Conservation (phyloP, 768 basidiomycete genomes). For the Mycena polygramma region DNA sequence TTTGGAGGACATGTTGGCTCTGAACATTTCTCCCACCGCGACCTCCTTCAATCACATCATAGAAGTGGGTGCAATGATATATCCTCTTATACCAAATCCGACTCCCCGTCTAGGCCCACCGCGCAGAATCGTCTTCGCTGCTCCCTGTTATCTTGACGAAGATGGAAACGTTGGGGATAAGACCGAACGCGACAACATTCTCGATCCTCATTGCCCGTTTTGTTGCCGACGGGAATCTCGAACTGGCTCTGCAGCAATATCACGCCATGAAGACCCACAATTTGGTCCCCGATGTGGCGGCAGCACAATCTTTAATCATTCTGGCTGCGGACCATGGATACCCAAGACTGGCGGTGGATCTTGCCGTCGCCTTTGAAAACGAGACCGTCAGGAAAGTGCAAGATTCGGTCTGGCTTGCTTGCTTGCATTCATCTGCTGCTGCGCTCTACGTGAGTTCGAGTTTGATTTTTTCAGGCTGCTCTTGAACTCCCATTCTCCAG, state of each 20-base stretch:
- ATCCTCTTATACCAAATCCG: constrained; percentile 26
- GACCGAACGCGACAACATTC: constrained; percentile 68
- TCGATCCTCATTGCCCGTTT: constrained; percentile 64
- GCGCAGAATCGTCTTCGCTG: constrained; percentile 52
- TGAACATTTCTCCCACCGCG: constrained; percentile 62
- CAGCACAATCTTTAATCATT: constrained; percentile 65
- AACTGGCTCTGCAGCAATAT: constrained; percentile 73
- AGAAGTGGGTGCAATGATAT: constrained; percentile 42
- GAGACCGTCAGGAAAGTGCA: constrained; percentile 66
- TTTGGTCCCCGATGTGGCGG: constrained; percentile 62
- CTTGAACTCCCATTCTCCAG: constrained; percentile 52
- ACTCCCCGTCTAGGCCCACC: constrained; percentile 58
- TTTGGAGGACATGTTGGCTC: constrained; percentile 74
- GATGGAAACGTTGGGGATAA: constrained; percentile 65
- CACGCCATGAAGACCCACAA: constrained; percentile 68
- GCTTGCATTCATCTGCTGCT: constrained; percentile 75
- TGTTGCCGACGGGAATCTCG: constrained; percentile 64
- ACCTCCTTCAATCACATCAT: constrained; percentile 72
- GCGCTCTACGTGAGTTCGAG: constrained; percentile 71
- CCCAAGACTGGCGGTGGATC: constrained; percentile 79
- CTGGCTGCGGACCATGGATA: constrained; percentile 66
- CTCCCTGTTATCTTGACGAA: constrained; percentile 65
- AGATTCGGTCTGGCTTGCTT: constrained; percentile 71
- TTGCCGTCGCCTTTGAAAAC: constrained; percentile 73
- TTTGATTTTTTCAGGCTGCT: background rate